Conservation (phyloP, 139 green algal species). For the Diplosphaera chodatii region DNA sequence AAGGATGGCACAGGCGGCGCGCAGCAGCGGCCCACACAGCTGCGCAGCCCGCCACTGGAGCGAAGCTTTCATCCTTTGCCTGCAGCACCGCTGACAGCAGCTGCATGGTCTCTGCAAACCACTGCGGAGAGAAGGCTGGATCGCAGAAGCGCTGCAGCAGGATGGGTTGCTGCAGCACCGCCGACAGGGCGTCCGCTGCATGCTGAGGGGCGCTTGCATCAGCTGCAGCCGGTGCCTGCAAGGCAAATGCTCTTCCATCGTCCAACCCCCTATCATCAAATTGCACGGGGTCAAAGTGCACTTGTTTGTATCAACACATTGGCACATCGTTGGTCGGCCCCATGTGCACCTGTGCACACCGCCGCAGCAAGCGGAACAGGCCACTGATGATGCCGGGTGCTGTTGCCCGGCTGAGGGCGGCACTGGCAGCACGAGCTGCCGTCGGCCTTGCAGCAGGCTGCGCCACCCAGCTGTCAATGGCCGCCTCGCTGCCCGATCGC, state of each 20-base stretch:
- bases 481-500: neutral
- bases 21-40: neutral
- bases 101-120: neutral
- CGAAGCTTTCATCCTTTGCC: neutral
- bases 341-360: neutral
- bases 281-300: no score
- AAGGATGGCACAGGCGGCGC: neutral
- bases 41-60: no score
- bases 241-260: neutral
- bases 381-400: neutral
- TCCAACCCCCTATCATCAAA: neutral
- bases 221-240: neutral
- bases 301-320: no score
- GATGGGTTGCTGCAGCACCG: neutral
- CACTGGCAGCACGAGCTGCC: no score
- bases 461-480: neutral
- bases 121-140: no score
- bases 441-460: neutral
- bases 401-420: neutral
- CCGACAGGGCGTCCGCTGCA: neutral
- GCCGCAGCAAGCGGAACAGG: neutral
- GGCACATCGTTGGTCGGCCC: no score
- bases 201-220: neutral
- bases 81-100: neutral
- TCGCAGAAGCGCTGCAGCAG: neutral